These are phyloP conservation scores for Pleurotus ostreatus DNA, from an alignment of 768 basidiomycete genomes.

Conservation along the genomic window DNA sequence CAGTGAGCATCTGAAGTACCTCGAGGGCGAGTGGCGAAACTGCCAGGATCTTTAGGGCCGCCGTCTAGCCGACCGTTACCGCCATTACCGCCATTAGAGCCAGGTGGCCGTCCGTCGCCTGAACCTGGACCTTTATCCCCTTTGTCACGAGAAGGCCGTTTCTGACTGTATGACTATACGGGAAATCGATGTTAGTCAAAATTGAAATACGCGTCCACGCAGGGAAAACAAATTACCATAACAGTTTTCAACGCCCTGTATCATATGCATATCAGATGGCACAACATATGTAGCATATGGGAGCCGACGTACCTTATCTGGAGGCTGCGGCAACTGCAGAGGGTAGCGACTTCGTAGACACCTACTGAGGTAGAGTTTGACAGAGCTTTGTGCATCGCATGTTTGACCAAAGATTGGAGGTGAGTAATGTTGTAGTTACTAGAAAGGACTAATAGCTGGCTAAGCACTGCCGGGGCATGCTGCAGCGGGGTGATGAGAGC, in stretches of 20 bases:
- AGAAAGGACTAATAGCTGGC: slow-evolving; percentile 79
- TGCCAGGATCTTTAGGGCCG: slow-evolving; percentile 18
- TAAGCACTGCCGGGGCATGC: slow-evolving; percentile 84
- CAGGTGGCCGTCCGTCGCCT: slow-evolving; percentile 24
- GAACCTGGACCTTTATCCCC: slow-evolving; percentile 35
- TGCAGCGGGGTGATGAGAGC: slow-evolving; percentile 87
- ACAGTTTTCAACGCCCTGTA: slow-evolving; percentile 75
- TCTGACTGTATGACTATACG: slow-evolving; percentile 73
- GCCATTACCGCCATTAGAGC: slow-evolving; percentile 23
- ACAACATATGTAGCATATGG: neutral
- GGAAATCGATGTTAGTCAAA: slow-evolving; percentile 8
- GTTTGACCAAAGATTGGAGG: slow-evolving; percentile 77
- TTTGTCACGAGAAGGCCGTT: slow-evolving; percentile 57
- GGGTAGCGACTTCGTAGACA: slow-evolving; percentile 92
- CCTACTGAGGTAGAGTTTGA: slow-evolving; percentile 84
- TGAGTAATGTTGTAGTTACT: slow-evolving; percentile 79
- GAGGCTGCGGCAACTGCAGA: slow-evolving; percentile 83
- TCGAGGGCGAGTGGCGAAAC: slow-evolving; percentile 49
- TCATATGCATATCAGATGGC: slow-evolving; percentile 12
- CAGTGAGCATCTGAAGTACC: slow-evolving; percentile 74
- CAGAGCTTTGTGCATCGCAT: slow-evolving; percentile 88
- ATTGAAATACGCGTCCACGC: neutral
- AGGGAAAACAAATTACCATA: slow-evolving; percentile 49
- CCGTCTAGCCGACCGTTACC: slow-evolving; percentile 29
- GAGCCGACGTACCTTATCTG: slow-evolving; percentile 71